Conservation (phyloP, 2,329 filamentous ascomycete genomes). For the Calonectria montana region DNA sequence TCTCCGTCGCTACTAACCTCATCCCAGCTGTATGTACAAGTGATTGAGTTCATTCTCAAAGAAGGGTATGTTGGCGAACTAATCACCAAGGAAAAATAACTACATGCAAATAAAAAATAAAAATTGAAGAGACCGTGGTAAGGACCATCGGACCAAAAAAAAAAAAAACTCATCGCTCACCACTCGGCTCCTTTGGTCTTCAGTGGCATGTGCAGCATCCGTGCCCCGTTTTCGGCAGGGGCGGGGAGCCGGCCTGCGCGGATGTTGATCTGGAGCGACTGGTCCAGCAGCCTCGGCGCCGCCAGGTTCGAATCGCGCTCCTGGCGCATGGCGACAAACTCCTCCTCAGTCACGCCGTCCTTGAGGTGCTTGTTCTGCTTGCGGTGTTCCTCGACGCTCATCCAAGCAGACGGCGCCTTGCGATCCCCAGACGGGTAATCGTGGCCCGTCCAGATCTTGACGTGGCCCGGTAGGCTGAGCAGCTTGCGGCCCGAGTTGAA, state of each 20-base stretch:
- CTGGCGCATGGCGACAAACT: conserved; percentile 57
- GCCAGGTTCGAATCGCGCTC: conserved; percentile 57
- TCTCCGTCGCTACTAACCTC: background rate
- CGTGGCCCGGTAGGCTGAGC: conserved; percentile 54
- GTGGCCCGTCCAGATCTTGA: conserved; percentile 65
- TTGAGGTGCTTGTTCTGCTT: conserved; percentile 60
- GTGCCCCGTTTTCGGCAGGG: conserved; percentile 42
- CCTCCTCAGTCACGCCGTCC: conserved; percentile 52
- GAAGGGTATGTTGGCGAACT: background rate
- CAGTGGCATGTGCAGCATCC: conserved; percentile 52
- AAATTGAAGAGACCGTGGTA: background rate
- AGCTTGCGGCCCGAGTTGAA: conserved; percentile 57
- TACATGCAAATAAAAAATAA: too few relatives aligned
- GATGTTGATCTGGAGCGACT: conserved; percentile 65
- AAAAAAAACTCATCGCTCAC: background rate
- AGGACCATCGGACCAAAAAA: background rate
- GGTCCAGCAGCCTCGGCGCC: conserved; percentile 61
- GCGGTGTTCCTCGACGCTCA: conserved; percentile 60
- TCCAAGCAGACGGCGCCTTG: conserved; percentile 49
- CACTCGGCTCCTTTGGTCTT: conserved; percentile 31
- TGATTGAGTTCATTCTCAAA: background rate
- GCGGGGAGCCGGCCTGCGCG: conserved; percentile 58
- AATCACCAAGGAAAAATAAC: background rate
- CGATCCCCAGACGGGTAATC: conserved; percentile 60
- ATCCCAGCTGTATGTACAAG: background rate